Base-by-base conservation (phyloP, 768 basidiomycete species). In the Mycena chlorophos region DNA sequence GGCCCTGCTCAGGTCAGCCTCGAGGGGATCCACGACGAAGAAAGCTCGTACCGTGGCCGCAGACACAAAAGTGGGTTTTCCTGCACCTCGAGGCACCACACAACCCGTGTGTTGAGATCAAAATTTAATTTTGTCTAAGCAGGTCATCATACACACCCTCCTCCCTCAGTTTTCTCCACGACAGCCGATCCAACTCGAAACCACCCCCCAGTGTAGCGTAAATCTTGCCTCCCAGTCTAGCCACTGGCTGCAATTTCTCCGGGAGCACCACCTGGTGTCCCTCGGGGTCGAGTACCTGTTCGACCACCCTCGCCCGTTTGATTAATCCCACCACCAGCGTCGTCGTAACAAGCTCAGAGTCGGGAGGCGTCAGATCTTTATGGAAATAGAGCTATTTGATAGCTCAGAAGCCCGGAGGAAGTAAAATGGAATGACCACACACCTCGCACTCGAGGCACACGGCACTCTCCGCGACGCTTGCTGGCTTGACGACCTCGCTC, bases 361-460 rank as follows among this genome's bases (percentile, higher is more conserved):
- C 63, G 8, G 75, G 71, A 19, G 70, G 71, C 48, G 66, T 62
- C 43, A 85, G 78, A 55, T 85, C 81, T 54, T 81, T 72, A 49
- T 68, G 73, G 60, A 78, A 74, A 66, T 79, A 78, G 34, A 84
- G 69, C 82, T 84, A 51, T 26, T 6, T 22, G 27, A 4, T 34
- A 34, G 20, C 38, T 34, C 30, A 30, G 14, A 29, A 27, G 39
- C 38, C 45, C 23, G 30, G 55, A 34, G 61, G 38, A 60, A 56
- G 46, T 26, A 57, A 62, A 48, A 50, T n/a, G 42, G 42, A 34
- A 34, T 34, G 31, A 8, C 8, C 39, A 64, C 74, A 37, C 64
- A 82, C 83, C 74, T 81, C 76, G 71, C 86, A 86, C 71, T 86
- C 86, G 61, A 87, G 71, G 51, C 77, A 76, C 28, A 85, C 74